phyloP scores from a whole-genome alignment of 768 basidiomycete species.

The Lentinula aciculospora region DNA sequence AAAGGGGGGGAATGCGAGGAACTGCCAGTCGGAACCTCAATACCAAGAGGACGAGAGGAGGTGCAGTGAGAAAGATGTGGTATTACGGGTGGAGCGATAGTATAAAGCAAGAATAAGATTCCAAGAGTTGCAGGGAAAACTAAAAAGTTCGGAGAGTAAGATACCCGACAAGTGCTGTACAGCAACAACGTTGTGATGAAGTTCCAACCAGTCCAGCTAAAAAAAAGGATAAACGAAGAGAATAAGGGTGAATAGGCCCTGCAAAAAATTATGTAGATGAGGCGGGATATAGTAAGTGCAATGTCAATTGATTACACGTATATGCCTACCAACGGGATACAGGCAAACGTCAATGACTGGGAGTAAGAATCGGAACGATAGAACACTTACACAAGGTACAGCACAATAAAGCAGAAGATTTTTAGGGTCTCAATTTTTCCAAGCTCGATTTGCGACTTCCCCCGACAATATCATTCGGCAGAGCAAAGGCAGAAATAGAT shows the following conservation, averaged over 20 bases:
- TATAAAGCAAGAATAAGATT: not conserved
- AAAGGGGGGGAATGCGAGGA: not conserved
- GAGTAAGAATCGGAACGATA: not conserved
- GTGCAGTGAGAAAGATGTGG: not conserved
- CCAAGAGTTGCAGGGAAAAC: not conserved
- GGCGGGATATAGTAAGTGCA: constrained; percentile 2
- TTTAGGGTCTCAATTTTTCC: constrained; percentile 21
- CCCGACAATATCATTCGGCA: constrained; percentile 31
- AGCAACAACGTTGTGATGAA: not conserved
- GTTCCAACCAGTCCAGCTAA: constrained; percentile 9
- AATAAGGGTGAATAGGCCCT: not conserved
- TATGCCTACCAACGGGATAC: not conserved
- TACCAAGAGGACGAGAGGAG: no score
- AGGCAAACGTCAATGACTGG: not conserved
- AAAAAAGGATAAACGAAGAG: not conserved
- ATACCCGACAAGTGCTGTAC: not conserved
- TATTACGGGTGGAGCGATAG: not conserved
- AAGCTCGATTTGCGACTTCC: constrained; percentile 34
- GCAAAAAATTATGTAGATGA: constrained; percentile 2
- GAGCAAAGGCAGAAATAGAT: constrained; percentile 42
- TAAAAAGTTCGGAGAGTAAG: constrained; percentile 2
- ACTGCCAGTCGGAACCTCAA: not conserved
- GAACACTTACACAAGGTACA: constrained; percentile 5
- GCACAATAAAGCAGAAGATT: not conserved
- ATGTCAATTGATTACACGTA: not conserved